Evolutionary conservation across 139 green algal species (phyloP), one percentile per base, ranked within the genome.

Genomic region (Coelastrella sp.): DNA sequence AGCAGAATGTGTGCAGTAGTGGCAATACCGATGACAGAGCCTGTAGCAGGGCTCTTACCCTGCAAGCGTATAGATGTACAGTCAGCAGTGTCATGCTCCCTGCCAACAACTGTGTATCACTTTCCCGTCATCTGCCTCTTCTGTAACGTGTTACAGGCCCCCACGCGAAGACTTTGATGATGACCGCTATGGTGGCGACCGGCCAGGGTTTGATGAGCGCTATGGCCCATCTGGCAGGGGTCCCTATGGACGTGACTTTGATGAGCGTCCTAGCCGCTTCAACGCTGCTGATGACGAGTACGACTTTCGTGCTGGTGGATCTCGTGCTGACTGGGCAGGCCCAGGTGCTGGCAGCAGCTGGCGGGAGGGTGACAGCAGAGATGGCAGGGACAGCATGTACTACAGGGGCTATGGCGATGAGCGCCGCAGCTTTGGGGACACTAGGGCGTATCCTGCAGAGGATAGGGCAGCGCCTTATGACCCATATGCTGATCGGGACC

Each of bases 401-500:
- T 19, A 10, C 83, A 80, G 83, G 68, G 83, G 83, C 65, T 75
- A 57, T 47, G 85, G 66, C 19, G 58, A 47, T 76, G 58, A 85
- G 17, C 61, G 64, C n/a, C 32, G 19, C 0, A 64, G 65, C 57
- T 59, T 57, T 54, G 82, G 14, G 3, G 23, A 5, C 59, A 59
- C 57, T 66, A 20, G 58, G 23, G n/a, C 66, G 80, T 60, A 68
- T 58, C 22, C 89, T 14, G 5, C 75, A 13, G n/a, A 76, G 68
- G 56, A 80, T 65, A 59, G 65, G 84, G 23, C 59, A 32, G 83
- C 5, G 22, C 17, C 68, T 22, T 90, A 81, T 80, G 91, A 93
- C 23, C 10, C 73, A 7, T 89, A 80, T 56, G 76, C 91, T 13
- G 91, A 95, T 6, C 47, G 64, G 10, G 79, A 80, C n/a, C 88